These are phyloP conservation scores for Balakata baccata DNA, from an alignment of 345 rosid species.

Conservation along the genomic window DNA sequence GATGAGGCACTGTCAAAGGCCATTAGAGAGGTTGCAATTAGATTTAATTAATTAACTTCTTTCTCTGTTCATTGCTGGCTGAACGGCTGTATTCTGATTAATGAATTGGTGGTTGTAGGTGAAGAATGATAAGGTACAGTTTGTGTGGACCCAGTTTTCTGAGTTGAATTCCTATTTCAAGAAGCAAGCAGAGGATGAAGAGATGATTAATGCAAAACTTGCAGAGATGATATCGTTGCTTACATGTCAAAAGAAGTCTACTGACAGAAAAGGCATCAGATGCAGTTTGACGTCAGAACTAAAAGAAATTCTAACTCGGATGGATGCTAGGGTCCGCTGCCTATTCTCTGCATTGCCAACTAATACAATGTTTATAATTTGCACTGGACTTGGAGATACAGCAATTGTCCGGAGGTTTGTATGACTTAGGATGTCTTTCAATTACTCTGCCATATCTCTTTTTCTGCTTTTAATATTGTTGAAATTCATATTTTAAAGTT, in stretches of 20 bases:
- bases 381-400: constrained; percentile 96
- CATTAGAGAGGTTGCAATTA: constrained; percentile 58
- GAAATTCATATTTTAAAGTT: neutral
- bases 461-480: neutral
- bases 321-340: constrained; percentile 51
- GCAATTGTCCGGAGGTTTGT: constrained; percentile 73
- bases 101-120: constrained; percentile 41
- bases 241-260: constrained; percentile 56
- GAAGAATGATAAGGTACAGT: constrained; percentile 59
- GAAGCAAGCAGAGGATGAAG: constrained; percentile 59
- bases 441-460: neutral
- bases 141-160: constrained; percentile 87
- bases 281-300: constrained; percentile 47
- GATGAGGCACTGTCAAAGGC: constrained; percentile 80
- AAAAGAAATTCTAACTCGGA: constrained; percentile 52
- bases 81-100: constrained; percentile 5
- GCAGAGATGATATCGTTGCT: constrained; percentile 75
- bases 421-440: neutral
- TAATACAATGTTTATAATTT: constrained; percentile 80
- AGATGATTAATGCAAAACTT: constrained; percentile 58
- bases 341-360: constrained; percentile 60
- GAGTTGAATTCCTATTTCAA: constrained; percentile 65
- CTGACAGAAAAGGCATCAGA: constrained; percentile 41
- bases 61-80: neutral
- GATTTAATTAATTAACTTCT: neutral